Evolutionary conservation across 1,284 basidiomycete species (phyloP).

Genomic region (Malassezia brasiliensis): DNA sequence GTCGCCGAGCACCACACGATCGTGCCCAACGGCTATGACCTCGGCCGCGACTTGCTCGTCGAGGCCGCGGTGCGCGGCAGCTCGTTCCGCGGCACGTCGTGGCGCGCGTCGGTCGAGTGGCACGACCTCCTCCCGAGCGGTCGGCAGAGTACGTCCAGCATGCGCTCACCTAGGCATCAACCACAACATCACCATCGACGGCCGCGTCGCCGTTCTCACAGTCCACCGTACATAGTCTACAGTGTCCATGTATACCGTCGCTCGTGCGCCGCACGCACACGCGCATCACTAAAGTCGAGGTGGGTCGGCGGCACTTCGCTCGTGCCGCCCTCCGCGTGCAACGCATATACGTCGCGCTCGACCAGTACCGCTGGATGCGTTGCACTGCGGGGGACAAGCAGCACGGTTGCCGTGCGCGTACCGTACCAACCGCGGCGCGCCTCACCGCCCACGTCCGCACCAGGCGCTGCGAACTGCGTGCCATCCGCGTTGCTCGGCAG

Average conservation of each 20-base stretch:
- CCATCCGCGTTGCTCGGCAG: conserved; percentile 6
- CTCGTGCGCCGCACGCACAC: conserved; percentile 1
- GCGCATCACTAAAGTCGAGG: neutral
- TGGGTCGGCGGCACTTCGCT: neutral
- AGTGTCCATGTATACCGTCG: conserved; percentile 12
- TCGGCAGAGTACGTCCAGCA: conserved; percentile 20
- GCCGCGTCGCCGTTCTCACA: conserved; percentile 37
- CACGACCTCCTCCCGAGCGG: conserved; percentile 39
- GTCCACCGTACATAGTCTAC: conserved; percentile 21
- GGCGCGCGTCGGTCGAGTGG: conserved; percentile 42
- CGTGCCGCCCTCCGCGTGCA: neutral
- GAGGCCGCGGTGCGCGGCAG: conserved; percentile 36
- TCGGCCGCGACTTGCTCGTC: conserved; percentile 44
- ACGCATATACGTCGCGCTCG: conserved; percentile 12
- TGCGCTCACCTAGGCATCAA: conserved; percentile 34
- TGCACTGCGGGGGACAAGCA: conserved; percentile 4
- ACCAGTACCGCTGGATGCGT: conserved; percentile 7
- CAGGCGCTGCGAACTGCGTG: neutral
- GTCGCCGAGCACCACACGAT: conserved; percentile 44
- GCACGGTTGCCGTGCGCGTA: conserved; percentile 14
- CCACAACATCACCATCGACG: conserved; percentile 45
- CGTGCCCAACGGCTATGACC: conserved; percentile 45
- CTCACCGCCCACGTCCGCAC: neutral
- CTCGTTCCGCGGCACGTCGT: conserved; percentile 36
- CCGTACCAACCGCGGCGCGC: conserved; percentile 10